phyloP scores from a whole-genome alignment of 495 filamentous ascomycete species.

The Geoglossum glabrum region DNA sequence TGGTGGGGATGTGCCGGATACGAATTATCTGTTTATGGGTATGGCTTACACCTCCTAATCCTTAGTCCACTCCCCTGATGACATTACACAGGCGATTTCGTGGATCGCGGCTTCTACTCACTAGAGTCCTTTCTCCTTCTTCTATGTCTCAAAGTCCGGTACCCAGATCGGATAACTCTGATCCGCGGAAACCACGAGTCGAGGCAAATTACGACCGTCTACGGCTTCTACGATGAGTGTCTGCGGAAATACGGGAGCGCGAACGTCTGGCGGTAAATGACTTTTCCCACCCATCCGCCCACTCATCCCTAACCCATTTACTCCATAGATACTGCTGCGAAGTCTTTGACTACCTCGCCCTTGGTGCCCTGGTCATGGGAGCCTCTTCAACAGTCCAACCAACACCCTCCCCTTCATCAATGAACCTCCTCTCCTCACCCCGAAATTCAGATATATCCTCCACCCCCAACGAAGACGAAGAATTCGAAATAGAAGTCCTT shows the following conservation, averaged over 20 bases:
- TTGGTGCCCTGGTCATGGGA: slow-evolving; percentile 84
- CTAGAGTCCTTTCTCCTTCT: slow-evolving; percentile 91
- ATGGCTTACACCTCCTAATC: slow-evolving; percentile 3
- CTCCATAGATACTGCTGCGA: slow-evolving; percentile 62
- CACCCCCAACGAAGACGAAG: slow-evolving; percentile 32
- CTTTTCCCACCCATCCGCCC: neutral
- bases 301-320: neutral
- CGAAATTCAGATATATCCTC: slow-evolving; percentile 9
- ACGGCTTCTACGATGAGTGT: slow-evolving; percentile 98
- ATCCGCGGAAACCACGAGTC: slow-evolving; percentile 97
- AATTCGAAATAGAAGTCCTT: slow-evolving; percentile 80
- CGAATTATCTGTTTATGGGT: slow-evolving; percentile 97
- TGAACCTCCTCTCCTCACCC: slow-evolving; percentile 20
- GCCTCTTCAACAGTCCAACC: slow-evolving; percentile 38
- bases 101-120: slow-evolving; percentile 95
- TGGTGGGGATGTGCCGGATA: slow-evolving; percentile 87
- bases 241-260: slow-evolving; percentile 92
- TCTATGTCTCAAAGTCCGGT: slow-evolving; percentile 89
- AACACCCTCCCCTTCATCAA: slow-evolving; percentile 20
- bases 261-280: slow-evolving; percentile 68
- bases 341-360: slow-evolving; percentile 92
- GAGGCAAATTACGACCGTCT: slow-evolving; percentile 91
- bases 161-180: slow-evolving; percentile 91
- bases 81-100: slow-evolving; percentile 54
- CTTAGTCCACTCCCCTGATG: neutral